Evolutionary conservation across 441 rosid genomes (phyloP).

Genomic region (Gossypium laxum): DNA sequence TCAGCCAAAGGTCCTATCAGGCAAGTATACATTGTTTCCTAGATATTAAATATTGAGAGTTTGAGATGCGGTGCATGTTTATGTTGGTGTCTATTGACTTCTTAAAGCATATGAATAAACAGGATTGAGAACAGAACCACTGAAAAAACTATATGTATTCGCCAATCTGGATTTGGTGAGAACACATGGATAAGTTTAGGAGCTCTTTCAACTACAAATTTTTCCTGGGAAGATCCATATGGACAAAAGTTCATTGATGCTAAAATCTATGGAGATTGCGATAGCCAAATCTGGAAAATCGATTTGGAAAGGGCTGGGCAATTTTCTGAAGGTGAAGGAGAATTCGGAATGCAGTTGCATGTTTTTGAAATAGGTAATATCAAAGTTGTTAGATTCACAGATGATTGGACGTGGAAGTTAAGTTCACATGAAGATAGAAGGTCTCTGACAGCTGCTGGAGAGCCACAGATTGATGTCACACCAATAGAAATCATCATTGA

Average conservation of each 20-base stretch:
- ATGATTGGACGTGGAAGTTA: conserved; percentile 27
- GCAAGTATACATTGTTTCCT: conserved; percentile 26
- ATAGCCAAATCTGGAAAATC: conserved; percentile 37
- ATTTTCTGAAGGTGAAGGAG: conserved; percentile 36
- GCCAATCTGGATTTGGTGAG: conserved; percentile 88
- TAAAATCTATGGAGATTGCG: conserved; percentile 38
- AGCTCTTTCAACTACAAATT: conserved; percentile 63
- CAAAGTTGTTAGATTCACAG: conserved; percentile 63
- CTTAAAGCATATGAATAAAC: conserved; percentile 19
- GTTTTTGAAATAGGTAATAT: conserved; percentile 59
- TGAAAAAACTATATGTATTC: conserved; percentile 50
- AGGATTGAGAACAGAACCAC: conserved; percentile 88
- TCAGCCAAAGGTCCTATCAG: conserved; percentile 81
- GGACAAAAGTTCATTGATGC: conserved; percentile 76
- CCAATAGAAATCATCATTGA: conserved; percentile 77
- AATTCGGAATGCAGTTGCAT: conserved; percentile 50
- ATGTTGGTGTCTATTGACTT: conserved; percentile 16
- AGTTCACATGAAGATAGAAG: conserved; percentile 35
- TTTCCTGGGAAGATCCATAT: conserved; percentile 94
- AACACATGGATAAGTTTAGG: conserved; percentile 63
- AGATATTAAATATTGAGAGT: not conserved
- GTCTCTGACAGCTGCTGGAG: conserved; percentile 33
- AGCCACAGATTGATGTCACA: conserved; percentile 32
- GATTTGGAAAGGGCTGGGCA: conserved; percentile 56
- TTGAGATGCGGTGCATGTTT: not conserved